Evolutionary conservation across 106 monocot species (phyloP), one percentile per base, ranked within the genome.

Genomic region (Platanthera zijinensis): DNA sequence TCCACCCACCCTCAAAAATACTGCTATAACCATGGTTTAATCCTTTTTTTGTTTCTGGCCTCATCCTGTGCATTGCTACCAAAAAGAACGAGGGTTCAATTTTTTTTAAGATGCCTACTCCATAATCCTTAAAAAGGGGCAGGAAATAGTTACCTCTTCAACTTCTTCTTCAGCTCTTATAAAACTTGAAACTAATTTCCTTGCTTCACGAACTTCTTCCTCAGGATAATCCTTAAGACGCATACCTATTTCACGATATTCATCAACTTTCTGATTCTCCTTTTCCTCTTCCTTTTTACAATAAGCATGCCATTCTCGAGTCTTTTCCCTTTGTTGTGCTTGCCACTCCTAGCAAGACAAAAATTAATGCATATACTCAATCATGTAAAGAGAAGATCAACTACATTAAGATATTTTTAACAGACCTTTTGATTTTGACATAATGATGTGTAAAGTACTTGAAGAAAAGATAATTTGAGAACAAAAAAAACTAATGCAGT

Each of bases 161-260:
- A 97, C 83, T 79, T 94, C 94, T 84, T 97, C 97, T 76, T 80
- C 94, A 73, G 97, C 54, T 79, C 73, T 82, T 49, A 97, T 92
- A 72, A 97, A 94, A 83, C 85, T 86, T 73, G 97, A 93, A 52
- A 97, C 97, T 63, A 97, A 71, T 73, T 82, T 86, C 75, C 85
- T 89, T 69, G 97, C 97, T 77, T 92, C 85, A 7, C 86, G 77
- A 83, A 92, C 85, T 84, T 97, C 91, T 82, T 97, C 94, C 57
- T 94, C 85, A 66, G 94, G 86, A 80, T 94, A 97, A 51, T 82
- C 94, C 80, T 94, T 97, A 17, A 97, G 79, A 52, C 97, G 86
- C 85, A 82, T 80, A 32, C 97, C 97, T 73, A 97, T 88, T 80
- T 97, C 97, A 64, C 86, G 83, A 82, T 97, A 97, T 32, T 97